Evolutionary conservation across 768 basidiomycete species (phyloP).

Genomic region (Tulasnella sp.): DNA sequence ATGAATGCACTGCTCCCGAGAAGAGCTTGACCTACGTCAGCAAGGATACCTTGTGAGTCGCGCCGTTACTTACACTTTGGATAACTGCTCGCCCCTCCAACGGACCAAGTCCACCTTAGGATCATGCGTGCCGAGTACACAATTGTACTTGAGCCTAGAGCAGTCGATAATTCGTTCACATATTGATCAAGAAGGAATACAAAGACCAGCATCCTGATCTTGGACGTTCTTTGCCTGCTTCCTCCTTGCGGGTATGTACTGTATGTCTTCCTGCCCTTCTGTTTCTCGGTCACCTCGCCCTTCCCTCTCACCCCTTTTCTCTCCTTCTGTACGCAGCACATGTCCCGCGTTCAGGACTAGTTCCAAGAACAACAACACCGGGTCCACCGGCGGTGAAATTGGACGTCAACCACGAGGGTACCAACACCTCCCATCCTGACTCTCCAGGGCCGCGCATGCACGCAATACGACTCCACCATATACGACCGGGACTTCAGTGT

Average conservation of each 20-base stretch:
- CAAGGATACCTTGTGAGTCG: constrained; percentile 36
- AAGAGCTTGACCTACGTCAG: constrained; percentile 57
- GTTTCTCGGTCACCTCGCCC: not conserved
- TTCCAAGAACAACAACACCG: constrained; percentile 35
- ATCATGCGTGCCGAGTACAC: constrained; percentile 55
- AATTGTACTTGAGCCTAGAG: constrained; percentile 46
- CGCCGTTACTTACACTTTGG: not conserved
- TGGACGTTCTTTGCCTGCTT: constrained; percentile 57
- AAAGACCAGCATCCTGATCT: constrained; percentile 52
- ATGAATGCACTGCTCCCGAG: constrained; percentile 47
- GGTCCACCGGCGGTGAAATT: constrained; percentile 48
- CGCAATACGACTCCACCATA: constrained; percentile 43
- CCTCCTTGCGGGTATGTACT: too few relatives aligned
- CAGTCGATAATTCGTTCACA: constrained; percentile 58
- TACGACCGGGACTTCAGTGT: not conserved
- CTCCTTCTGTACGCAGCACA: too few relatives aligned
- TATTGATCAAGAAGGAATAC: constrained; percentile 53
- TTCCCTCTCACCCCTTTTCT: too few relatives aligned
- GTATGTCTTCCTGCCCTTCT: not conserved
- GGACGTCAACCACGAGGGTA: constrained; percentile 30
- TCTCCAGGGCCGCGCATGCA: constrained; percentile 52
- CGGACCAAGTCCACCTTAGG: not conserved
- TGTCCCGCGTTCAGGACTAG: constrained; percentile 48
- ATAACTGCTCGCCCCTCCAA: too few relatives aligned
- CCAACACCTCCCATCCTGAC: constrained; percentile 27